Base-by-base conservation (phyloP, 2,329 filamentous ascomycete genomes). In the Fusarium keratoplasticum region DNA sequence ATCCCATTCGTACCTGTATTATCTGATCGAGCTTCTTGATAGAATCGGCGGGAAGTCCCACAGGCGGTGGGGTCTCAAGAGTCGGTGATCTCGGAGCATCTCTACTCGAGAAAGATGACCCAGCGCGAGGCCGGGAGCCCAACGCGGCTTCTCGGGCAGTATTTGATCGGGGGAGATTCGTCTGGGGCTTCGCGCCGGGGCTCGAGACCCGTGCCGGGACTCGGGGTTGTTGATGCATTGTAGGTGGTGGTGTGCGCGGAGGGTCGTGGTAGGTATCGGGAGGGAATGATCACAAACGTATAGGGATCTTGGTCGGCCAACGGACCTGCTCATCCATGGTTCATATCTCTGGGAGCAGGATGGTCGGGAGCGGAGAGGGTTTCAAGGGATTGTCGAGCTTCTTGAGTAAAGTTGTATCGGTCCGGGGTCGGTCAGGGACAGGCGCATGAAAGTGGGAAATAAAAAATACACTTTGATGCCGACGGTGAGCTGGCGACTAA, bases 141-240 rank as follows among this genome's bases (percentile, higher is more conserved):
- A 79, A 61, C 25, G 71, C 69, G 66, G 76, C 87, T 85, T 97
- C 93, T 89, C 93, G 92, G 65, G 89, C 88, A 81, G 93, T 95
- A 83, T 94, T 94, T 35, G 90, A 89, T 82, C 94, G 89, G 72
- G 90, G 87, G 77, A 93, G 90, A 79, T 94, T 94, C 69, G 93
- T 92, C 81, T 92, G 90, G 61, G 92, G 89, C 58, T 92, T 92
- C 78, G 89, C 90, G 78, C 92, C 92, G 71, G 94, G 92, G 71
- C 94, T 95, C 71, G 92, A 89, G 79, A 91, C 89, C 82, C 91
- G 89, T 75, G 93, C 92, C 75, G 93, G 89, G 72, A 91, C 89
- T 78, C 95, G 92, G 78, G 94, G 92, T 84, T 95, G 94, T 85
- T 97, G 95, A 89, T 98, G 95, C 95, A 98, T 98, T 61, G 58